Evolutionary conservation across 495 filamentous ascomycete species (phyloP).

Genomic region (Hypoxylon crocopeplum): DNA sequence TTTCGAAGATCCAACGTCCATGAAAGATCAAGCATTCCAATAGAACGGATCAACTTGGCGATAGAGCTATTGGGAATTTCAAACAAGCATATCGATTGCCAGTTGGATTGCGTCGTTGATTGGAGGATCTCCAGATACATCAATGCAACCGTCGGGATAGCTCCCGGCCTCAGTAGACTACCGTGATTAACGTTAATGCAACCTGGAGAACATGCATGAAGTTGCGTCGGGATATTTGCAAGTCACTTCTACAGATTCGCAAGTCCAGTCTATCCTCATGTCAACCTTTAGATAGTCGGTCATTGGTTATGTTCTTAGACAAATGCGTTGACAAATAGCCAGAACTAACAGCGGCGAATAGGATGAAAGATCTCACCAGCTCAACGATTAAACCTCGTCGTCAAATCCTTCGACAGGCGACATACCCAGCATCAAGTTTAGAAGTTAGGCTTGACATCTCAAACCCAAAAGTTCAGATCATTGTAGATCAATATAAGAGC

Average conservation of each 20-base stretch:
- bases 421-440: no score
- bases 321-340: no score
- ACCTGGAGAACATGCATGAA: constrained; percentile 9
- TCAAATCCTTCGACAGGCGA: no score
- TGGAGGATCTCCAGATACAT: constrained; percentile 2
- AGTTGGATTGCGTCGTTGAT: constrained; percentile 6
- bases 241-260: background rate
- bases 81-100: background rate
- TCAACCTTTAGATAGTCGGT: background rate
- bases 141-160: constrained; percentile 11
- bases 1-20: background rate
- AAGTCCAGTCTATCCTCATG: background rate
- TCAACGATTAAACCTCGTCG: no score
- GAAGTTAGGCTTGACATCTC: no score
- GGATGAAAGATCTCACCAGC: no score
- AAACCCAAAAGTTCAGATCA: no score
- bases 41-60: no score
- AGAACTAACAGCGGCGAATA: no score
- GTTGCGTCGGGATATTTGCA: constrained; percentile 7
- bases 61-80: background rate
- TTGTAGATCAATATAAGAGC: no score
- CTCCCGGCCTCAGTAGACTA: background rate
- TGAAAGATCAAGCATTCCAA: background rate
- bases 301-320: no score
- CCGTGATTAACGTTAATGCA: constrained; percentile 11